These are phyloP conservation scores for Penicillium manginii DNA, from an alignment of 495 filamentous ascomycete genomes.

Conservation along the genomic window DNA sequence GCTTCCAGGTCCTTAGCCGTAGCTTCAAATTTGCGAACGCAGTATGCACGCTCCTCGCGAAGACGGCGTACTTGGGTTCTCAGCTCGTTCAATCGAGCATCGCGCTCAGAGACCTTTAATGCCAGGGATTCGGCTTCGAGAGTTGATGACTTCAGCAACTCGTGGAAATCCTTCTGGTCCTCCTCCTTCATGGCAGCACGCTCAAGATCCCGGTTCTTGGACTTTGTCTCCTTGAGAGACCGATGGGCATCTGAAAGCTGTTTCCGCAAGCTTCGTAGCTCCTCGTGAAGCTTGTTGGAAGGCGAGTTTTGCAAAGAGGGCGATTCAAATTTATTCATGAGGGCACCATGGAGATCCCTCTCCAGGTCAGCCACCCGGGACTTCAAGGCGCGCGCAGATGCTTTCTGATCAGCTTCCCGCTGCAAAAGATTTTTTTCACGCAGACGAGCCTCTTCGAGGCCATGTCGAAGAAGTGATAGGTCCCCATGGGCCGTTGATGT, in stretches of 20 bases:
- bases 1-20: constrained; percentile 56
- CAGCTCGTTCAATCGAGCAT: constrained; percentile 57
- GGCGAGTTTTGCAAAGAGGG: constrained; percentile 55
- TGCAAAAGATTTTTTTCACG: constrained; percentile 65
- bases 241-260: constrained; percentile 66
- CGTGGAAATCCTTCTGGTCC: constrained; percentile 68
- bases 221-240: constrained; percentile 59
- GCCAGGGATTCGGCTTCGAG: constrained; percentile 67
- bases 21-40: constrained; percentile 51
- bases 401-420: constrained; percentile 64
- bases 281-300: constrained; percentile 58
- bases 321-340: constrained; percentile 53
- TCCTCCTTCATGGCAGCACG: constrained; percentile 53
- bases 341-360: constrained; percentile 55
- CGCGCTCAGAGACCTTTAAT: constrained; percentile 57
- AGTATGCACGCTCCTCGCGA: constrained; percentile 60
- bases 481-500: constrained; percentile 55
- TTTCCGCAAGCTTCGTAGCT: constrained; percentile 63
- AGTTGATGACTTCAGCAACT: constrained; percentile 67
- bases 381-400: constrained; percentile 55
- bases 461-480: constrained; percentile 59
- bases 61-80: constrained; percentile 59
- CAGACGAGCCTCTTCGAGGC: constrained; percentile 63
- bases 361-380: constrained; percentile 60
- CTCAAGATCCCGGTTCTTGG: constrained; percentile 53